Conservation (phyloP, 2,329 filamentous ascomycete species). For the Chaetomiaceae sp. region DNA sequence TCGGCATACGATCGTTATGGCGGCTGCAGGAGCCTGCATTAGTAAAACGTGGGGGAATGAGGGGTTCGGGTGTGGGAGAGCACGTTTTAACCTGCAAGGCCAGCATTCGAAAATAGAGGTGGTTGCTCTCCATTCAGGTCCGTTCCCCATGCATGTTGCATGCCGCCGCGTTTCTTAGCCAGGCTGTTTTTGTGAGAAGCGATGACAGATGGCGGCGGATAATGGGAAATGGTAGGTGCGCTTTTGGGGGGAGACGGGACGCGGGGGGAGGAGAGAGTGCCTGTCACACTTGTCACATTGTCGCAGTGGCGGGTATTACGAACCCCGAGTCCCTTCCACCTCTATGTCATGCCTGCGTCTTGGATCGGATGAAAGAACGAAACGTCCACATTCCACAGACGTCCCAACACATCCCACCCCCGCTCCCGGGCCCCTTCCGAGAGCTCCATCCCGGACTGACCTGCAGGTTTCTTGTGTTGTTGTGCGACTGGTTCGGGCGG, state of each 20-base stretch:
- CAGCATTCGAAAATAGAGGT: slow-evolving; percentile 5
- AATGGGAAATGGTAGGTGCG: too few relatives aligned
- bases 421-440: slow-evolving; percentile 1
- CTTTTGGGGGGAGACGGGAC: background rate
- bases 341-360: slow-evolving; percentile 2
- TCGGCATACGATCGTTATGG: slow-evolving; percentile 4
- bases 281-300: too few relatives aligned
- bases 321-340: background rate
- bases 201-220: slow-evolving; percentile 15
- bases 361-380: background rate
- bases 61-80: slow-evolving; percentile 21
- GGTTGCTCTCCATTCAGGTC: slow-evolving; percentile 8
- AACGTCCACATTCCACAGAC: too few relatives aligned
- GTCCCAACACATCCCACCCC: too few relatives aligned
- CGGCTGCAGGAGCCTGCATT: slow-evolving; percentile 26
- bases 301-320: too few relatives aligned
- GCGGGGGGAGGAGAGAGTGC: background rate
- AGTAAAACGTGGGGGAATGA: slow-evolving; percentile 32
- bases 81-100: slow-evolving; percentile 8
- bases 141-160: slow-evolving; percentile 1
- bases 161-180: slow-evolving; percentile 3
- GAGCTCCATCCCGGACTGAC: background rate
- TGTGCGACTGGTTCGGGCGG: background rate
- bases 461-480: background rate
- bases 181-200: background rate